Conservation (phyloP, 1,139 yeast genomes). For the Suhomyces terraborum region DNA sequence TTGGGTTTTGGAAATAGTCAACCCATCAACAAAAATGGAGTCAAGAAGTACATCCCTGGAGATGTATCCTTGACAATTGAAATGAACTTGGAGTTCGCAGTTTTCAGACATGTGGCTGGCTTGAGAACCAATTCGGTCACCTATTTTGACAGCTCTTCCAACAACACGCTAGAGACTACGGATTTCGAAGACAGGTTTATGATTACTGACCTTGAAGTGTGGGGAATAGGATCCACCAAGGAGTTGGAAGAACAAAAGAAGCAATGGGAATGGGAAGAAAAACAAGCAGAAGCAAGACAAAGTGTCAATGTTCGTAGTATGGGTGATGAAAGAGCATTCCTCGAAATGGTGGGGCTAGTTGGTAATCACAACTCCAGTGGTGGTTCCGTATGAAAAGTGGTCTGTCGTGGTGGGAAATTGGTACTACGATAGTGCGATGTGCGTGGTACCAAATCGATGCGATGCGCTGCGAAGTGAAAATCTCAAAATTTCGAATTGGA, state of each 20-base stretch:
- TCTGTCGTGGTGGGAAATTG: too few species aligned
- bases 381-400: constrained; percentile 52
- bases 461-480: constrained; percentile 13
- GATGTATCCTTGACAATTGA: constrained; percentile 80
- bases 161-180: constrained; percentile 19
- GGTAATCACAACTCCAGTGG: constrained; percentile 70
- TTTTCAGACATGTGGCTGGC: constrained; percentile 63
- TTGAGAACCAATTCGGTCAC: constrained; percentile 25
- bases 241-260: constrained; percentile 75
- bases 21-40: constrained; percentile 52
- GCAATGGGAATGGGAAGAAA: constrained; percentile 90
- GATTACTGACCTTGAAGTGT: constrained; percentile 78
- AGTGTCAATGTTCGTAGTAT: constrained; percentile 62
- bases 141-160: constrained; percentile 33
- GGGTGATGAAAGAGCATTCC: constrained; percentile 81
- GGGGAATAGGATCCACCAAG: constrained; percentile 84
- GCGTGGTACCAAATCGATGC: constrained; percentile 4
- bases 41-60: constrained; percentile 52
- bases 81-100: constrained; percentile 74
- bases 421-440: constrained; percentile 1
- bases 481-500: constrained; percentile 8
- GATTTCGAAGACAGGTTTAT: constrained; percentile 72
- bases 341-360: constrained; percentile 89
- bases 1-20: constrained; percentile 77
- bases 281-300: constrained; percentile 79